Conservation (phyloP, 768 basidiomycete species). For the Kwoniella europaea region DNA sequence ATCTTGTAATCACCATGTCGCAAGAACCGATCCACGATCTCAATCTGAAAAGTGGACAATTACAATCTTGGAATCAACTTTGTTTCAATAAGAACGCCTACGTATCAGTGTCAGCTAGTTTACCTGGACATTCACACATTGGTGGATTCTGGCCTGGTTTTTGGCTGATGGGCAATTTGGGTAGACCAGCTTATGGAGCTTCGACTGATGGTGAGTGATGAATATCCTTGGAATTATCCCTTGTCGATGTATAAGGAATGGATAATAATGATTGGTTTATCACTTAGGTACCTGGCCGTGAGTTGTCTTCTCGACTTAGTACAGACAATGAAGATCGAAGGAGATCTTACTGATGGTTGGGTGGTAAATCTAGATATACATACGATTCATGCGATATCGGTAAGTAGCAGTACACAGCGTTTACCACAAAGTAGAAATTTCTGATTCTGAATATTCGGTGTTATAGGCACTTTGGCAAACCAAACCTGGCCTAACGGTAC, state of each 20-base stretch:
- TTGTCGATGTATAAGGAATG: no score
- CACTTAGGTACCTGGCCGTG: slow-evolving; percentile 39
- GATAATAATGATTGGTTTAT: not conserved
- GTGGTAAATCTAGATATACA: slow-evolving; percentile 33
- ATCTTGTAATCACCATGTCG: slow-evolving; percentile 74
- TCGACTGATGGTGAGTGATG: slow-evolving; percentile 71
- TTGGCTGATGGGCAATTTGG: slow-evolving; percentile 74
- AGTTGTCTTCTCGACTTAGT: slow-evolving; percentile 5
- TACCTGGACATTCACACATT: slow-evolving; percentile 49
- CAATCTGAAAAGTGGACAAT: slow-evolving; percentile 63
- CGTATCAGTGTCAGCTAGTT: slow-evolving; percentile 66
- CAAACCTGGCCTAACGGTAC: slow-evolving; percentile 50
- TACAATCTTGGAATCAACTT: slow-evolving; percentile 73
- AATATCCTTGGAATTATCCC: no score
- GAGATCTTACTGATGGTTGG: slow-evolving; percentile 63
- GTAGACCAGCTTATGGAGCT: slow-evolving; percentile 86
- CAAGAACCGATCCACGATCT: slow-evolving; percentile 71
- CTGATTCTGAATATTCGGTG: no score
- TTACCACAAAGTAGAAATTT: no score
- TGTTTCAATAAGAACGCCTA: slow-evolving; percentile 86
- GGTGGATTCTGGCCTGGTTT: slow-evolving; percentile 64
- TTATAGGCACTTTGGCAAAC: slow-evolving; percentile 43
- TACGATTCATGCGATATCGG: slow-evolving; percentile 62
- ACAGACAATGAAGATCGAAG: not conserved
- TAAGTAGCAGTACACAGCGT: not conserved